Conservation (phyloP, 1,284 basidiomycete genomes). For the Takashimella tepidaria region DNA sequence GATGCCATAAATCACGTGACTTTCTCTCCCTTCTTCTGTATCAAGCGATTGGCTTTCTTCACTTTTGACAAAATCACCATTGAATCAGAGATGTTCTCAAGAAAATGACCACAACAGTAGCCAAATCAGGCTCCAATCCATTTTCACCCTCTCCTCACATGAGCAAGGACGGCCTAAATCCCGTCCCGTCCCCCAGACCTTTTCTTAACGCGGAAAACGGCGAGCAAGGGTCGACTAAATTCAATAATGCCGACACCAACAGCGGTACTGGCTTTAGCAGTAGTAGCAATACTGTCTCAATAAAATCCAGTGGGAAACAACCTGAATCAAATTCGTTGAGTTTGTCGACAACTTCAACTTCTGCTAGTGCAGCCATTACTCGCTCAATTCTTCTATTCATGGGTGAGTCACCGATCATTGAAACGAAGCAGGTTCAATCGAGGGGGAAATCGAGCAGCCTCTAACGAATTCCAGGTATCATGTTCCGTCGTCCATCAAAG, state of each 20-base stretch:
- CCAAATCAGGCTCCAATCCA: neutral
- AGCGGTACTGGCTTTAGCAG: neutral
- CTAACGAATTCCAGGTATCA: conserved; percentile 29
- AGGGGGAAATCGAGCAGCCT: neutral
- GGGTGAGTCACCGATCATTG: conserved; percentile 20
- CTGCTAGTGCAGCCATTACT: conserved; percentile 41
- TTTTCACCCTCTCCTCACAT: neutral
- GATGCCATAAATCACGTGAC: too few relatives aligned
- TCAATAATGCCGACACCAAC: neutral
- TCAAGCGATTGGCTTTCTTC: too few relatives aligned
- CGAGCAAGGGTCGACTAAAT: neutral
- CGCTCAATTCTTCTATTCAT: conserved; percentile 42
- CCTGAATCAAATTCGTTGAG: neutral
- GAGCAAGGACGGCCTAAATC: neutral
- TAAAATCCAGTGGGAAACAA: neutral
- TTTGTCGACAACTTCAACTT: conserved; percentile 27
- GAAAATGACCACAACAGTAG: neutral
- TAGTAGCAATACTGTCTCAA: neutral
- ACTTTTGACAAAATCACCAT: too few relatives aligned
- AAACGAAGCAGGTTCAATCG: too few relatives aligned
- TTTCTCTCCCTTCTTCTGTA: too few relatives aligned
- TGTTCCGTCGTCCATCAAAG: conserved; percentile 45
- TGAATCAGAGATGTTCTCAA: too few relatives aligned
- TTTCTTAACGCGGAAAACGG: neutral
- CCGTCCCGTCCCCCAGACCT: neutral